phyloP scores from a whole-genome alignment of 2,329 filamentous ascomycete genomes.

The Fusarium fujikuroi region DNA sequence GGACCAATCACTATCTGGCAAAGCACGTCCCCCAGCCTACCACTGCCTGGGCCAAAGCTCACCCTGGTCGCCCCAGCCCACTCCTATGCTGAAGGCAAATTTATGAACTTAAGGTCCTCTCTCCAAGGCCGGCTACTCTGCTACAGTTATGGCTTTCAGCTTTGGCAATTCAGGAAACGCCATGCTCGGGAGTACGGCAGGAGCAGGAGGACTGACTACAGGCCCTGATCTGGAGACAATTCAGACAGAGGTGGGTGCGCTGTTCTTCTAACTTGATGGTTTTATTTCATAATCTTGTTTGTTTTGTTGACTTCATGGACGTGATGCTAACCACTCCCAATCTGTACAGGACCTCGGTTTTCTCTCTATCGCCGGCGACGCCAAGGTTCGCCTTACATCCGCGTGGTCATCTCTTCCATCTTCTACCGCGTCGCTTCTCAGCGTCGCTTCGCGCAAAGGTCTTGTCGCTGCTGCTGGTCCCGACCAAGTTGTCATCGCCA shows the following conservation, averaged over 20 bases:
- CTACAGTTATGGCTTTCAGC: slow-evolving; percentile 71
- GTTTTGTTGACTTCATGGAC: slow-evolving; percentile 25
- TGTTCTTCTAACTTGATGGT: slow-evolving; percentile 1
- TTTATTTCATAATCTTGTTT: slow-evolving; percentile 8
- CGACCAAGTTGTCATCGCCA: slow-evolving; percentile 78
- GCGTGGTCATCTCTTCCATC: slow-evolving; percentile 82
- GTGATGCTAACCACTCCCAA: slow-evolving; percentile 37
- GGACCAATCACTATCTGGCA: slow-evolving; percentile 37
- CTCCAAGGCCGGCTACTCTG: slow-evolving; percentile 49
- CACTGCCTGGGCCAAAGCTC: slow-evolving; percentile 33
- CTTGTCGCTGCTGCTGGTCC: slow-evolving; percentile 90
- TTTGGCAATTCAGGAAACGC: slow-evolving; percentile 62
- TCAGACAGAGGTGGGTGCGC: slow-evolving; percentile 76
- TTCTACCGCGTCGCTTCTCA: slow-evolving; percentile 83
- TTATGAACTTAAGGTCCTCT: slow-evolving; percentile 44
- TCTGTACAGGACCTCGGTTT: slow-evolving; percentile 76
- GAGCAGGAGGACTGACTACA: slow-evolving; percentile 51
- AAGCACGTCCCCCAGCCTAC: slow-evolving; percentile 42
- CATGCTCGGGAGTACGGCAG: slow-evolving; percentile 54
- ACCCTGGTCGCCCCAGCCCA: slow-evolving; percentile 33
- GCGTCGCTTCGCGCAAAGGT: slow-evolving; percentile 81
- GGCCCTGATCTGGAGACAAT: slow-evolving; percentile 81
- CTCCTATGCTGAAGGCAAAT: slow-evolving; percentile 43
- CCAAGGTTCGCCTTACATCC: slow-evolving; percentile 82
- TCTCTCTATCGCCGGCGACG: slow-evolving; percentile 79